phyloP scores from a whole-genome alignment of 1,139 yeast species.

The Yamadazyma diddensiae region DNA sequence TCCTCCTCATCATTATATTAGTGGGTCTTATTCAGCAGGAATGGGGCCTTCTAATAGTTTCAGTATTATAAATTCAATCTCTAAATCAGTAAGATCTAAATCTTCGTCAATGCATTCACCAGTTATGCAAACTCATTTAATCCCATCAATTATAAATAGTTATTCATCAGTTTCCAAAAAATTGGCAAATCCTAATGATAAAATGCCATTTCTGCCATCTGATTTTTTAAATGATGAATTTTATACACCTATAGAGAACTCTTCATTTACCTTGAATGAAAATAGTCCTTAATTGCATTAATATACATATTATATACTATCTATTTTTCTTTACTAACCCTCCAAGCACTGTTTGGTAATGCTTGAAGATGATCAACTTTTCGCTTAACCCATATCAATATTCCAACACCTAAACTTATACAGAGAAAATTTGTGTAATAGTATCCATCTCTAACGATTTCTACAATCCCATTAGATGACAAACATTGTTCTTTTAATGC shows the following conservation, averaged over 20 bases:
- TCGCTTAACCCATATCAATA: constrained; percentile 68
- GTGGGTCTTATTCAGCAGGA: constrained; percentile 11
- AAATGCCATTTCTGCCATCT: constrained; percentile 42
- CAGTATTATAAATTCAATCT: constrained; percentile 6
- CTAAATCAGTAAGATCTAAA: constrained; percentile 8
- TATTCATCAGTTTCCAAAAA: constrained; percentile 38
- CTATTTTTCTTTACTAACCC: constrained; percentile 33
- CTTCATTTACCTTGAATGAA: constrained; percentile 11
- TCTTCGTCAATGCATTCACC: constrained; percentile 15
- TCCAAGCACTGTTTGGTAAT: constrained; percentile 68
- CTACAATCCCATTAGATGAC: constrained; percentile 54
- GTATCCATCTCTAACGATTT: constrained; percentile 72
- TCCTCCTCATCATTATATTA: constrained; percentile 29
- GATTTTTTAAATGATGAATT: constrained; percentile 39
- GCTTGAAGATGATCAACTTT: constrained; percentile 58
- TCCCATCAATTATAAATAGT: constrained; percentile 42
- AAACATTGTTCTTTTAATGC: constrained; percentile 49
- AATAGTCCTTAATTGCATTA: not conserved
- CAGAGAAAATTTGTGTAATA: constrained; percentile 75
- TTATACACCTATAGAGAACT: constrained; percentile 17
- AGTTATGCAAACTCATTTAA: constrained; percentile 31
- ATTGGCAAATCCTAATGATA: constrained; percentile 29
- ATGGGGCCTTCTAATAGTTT: not conserved
- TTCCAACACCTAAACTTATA: constrained; percentile 59
- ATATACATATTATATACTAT: not conserved